These are phyloP conservation scores for Cytauxzoon felis DNA, from an alignment of 169 alveolate species.

Conservation along the genomic window DNA sequence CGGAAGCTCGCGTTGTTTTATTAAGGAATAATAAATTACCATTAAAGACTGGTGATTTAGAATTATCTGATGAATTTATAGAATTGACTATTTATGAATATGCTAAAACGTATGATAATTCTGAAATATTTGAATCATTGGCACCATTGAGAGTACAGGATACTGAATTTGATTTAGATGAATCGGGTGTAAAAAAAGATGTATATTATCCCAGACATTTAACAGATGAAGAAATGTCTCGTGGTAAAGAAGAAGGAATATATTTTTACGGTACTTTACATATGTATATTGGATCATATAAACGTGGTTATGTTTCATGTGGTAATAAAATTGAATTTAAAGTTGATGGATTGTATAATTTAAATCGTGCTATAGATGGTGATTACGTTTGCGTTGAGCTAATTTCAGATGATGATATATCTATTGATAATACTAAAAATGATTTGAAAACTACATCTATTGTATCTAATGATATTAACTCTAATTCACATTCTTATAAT, in stretches of 20 bases:
- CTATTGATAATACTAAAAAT: constrained; percentile 26
- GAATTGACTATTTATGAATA: constrained; percentile 29
- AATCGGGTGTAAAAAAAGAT: background rate
- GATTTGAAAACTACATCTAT: too few relatives aligned
- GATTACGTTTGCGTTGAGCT: constrained; percentile 92
- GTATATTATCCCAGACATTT: constrained; percentile 40
- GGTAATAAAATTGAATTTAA: constrained; percentile 76
- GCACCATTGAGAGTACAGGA: background rate
- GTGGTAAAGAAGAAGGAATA: constrained; percentile 80
- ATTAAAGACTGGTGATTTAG: background rate
- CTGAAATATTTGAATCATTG: constrained; percentile 12
- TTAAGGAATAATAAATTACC: constrained; percentile 1
- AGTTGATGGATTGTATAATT: constrained; percentile 78
- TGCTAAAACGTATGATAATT: constrained; percentile 8
- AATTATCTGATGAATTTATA: background rate
- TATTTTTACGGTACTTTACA: constrained; percentile 83
- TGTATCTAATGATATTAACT: background rate
- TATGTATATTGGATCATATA: constrained; percentile 77
- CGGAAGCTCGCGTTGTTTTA: background rate
- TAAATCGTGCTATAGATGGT: constrained; percentile 95
- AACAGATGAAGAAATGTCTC: constrained; percentile 41
- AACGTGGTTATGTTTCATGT: constrained; percentile 69
- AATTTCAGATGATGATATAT: constrained; percentile 61
- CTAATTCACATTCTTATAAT: background rate
- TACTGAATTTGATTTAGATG: background rate